Evolutionary conservation across 176 grass and related monocot genomes (phyloP).

Genomic region (Neostapfia colusana): DNA sequence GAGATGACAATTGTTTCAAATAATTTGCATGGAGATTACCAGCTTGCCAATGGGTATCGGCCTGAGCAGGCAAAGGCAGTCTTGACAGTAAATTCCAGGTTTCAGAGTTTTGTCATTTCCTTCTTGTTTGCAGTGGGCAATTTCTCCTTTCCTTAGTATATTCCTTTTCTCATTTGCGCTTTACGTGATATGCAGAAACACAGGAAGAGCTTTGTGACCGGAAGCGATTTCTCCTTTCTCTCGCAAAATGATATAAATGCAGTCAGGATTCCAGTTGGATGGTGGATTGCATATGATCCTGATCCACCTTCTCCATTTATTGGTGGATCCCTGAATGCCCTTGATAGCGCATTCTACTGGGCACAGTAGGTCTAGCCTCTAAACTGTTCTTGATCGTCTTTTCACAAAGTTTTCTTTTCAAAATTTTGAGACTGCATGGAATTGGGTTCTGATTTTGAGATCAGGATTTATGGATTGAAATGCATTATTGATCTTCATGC

Average conservation of each 20-base stretch:
- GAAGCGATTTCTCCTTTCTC: conserved; percentile 68
- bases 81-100: conserved; percentile 58
- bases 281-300: conserved; percentile 93
- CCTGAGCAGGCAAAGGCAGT: conserved; percentile 45
- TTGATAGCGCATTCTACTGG: conserved; percentile 83
- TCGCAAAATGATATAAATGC: conserved; percentile 69
- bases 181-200: conserved; percentile 58
- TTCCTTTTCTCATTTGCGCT: neutral
- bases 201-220: conserved; percentile 66
- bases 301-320: conserved; percentile 79
- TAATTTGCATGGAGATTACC: conserved; percentile 84
- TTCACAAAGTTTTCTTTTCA: conserved; percentile 2
- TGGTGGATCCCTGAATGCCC: conserved; percentile 66
- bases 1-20: conserved; percentile 72
- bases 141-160: neutral
- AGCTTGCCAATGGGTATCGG: conserved; percentile 84
- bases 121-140: neutral
- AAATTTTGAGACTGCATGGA: conserved; percentile 24
- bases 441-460: conserved; percentile 42
- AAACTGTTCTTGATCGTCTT: conserved; percentile 37
- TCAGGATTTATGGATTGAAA: conserved; percentile 75
- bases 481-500: conserved; percentile 97
- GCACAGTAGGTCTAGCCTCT: conserved; percentile 77
- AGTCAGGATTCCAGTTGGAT: conserved; percentile 90
- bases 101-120: conserved; percentile 10